phyloP scores from a whole-genome alignment of 1,284 basidiomycete genomes.

The Peniophora sp. region DNA sequence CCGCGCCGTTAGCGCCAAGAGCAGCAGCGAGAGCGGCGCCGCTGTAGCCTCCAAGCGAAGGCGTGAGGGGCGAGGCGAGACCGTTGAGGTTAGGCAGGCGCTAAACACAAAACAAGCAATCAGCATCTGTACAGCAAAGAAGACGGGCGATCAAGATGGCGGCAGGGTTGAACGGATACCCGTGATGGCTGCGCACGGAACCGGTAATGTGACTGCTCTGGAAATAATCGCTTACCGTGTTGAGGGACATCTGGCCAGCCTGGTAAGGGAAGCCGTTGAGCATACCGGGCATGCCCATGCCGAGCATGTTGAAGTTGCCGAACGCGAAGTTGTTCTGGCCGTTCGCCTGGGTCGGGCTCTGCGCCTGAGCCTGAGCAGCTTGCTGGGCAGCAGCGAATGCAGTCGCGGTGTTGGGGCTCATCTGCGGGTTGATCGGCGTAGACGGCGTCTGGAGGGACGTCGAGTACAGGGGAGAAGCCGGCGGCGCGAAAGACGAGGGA shows the following conservation, averaged over 20 bases:
- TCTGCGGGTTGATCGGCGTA: slow-evolving; percentile 45
- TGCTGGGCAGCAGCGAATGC: slow-evolving; percentile 36
- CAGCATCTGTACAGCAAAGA: slow-evolving; percentile 6
- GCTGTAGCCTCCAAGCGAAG: slow-evolving; percentile 51
- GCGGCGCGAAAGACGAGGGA: slow-evolving; percentile 30
- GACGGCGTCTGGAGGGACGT: slow-evolving; percentile 65
- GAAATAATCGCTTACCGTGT: background rate
- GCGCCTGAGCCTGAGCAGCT: slow-evolving; percentile 15
- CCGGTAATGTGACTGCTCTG: background rate
- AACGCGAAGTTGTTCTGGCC: slow-evolving; percentile 32
- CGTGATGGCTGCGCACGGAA: background rate
- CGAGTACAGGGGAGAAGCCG: slow-evolving; percentile 53
- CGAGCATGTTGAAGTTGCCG: slow-evolving; percentile 65
- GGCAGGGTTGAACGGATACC: background rate
- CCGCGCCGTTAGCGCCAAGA: slow-evolving; percentile 54
- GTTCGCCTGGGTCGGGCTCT: slow-evolving; percentile 25
- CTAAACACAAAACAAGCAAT: slow-evolving; percentile 6
- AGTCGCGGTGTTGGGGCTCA: slow-evolving; percentile 56
- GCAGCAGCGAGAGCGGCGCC: slow-evolving; percentile 63
- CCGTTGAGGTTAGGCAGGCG: slow-evolving; percentile 56
- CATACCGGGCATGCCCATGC: slow-evolving; percentile 53
- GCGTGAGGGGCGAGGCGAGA: slow-evolving; percentile 45
- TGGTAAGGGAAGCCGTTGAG: slow-evolving; percentile 52
- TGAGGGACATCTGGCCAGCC: slow-evolving; percentile 45
- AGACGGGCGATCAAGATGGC: background rate